Evolutionary conservation across 441 rosid species (phyloP).

Genomic region (Gossypium davidsonii): DNA sequence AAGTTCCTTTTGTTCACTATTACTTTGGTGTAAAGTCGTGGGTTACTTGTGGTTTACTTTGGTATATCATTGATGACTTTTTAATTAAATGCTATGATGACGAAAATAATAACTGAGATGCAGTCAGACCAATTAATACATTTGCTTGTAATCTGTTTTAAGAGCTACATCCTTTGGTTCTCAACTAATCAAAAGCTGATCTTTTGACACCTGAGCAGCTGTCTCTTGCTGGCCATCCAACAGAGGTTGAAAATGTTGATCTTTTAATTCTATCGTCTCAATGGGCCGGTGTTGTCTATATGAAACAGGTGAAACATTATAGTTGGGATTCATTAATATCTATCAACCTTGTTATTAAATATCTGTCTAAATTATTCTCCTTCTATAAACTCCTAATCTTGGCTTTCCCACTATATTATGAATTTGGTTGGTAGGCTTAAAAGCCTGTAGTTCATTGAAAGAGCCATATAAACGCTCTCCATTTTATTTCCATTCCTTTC

Average conservation of each 20-base stretch:
- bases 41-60: background rate
- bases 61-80: background rate
- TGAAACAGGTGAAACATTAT: slow-evolving; percentile 45
- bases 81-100: background rate
- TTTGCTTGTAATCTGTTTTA: slow-evolving; percentile 4
- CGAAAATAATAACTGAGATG: background rate
- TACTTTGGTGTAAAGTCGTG: background rate
- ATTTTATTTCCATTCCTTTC: background rate
- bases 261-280: slow-evolving; percentile 65
- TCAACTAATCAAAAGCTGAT: slow-evolving; percentile 8
- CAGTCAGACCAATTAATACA: background rate
- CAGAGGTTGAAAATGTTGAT: slow-evolving; percentile 44
- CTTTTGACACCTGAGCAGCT: slow-evolving; percentile 40
- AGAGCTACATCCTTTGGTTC: slow-evolving; percentile 9
- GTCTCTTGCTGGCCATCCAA: slow-evolving; percentile 31
- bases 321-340: background rate
- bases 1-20: background rate
- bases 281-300: slow-evolving; percentile 68
- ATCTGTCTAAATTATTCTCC: background rate
- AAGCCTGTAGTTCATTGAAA: background rate
- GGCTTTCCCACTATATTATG: background rate
- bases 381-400: background rate
- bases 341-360: background rate
- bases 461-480: background rate
- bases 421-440: background rate